A percentile compares a stretch with the other conserved stretches of the same genome.
Evolutionary conservation across 2,329 filamentous ascomycete genomes (phyloP).

Genomic region (Ascosphaera acerosa): DNA sequence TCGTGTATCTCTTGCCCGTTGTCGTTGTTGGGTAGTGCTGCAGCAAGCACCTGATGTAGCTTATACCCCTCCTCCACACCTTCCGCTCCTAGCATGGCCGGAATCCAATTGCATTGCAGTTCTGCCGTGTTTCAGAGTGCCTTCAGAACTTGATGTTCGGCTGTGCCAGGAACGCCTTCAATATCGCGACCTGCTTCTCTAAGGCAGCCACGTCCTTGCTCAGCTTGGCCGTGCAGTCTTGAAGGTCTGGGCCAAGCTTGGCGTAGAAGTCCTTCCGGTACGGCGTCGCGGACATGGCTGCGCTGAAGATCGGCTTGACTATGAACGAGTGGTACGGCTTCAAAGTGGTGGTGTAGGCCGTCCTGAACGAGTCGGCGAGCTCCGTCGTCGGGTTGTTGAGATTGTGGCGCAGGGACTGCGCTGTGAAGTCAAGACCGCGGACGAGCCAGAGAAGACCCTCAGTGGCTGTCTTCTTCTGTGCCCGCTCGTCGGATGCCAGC

Average conservation of each 20-base stretch:
- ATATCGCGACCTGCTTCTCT: constrained; percentile 51
- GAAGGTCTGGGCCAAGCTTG: constrained; percentile 37
- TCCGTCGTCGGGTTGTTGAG: constrained; percentile 41
- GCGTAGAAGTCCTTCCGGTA: constrained; percentile 84
- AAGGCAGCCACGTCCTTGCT: constrained; percentile 49
- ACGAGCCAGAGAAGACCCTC: constrained; percentile 81
- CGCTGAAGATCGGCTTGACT: constrained; percentile 74
- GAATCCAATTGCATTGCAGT: no score
- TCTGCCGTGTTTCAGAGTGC: no score
- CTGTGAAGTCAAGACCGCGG: constrained; percentile 82
- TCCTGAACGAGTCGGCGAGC: constrained; percentile 65
- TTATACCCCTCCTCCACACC: no score
- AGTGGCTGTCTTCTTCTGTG: constrained; percentile 61
- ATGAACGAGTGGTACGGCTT: constrained; percentile 80
- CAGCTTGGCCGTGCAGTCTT: constrained; percentile 38
- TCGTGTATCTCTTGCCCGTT: no score
- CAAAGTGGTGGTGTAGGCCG: constrained; percentile 62
- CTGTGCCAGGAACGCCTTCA: constrained; percentile 36
- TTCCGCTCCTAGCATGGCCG: no score
- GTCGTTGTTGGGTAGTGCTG: no score
- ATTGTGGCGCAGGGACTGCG: constrained; percentile 58
- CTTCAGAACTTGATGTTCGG: constrained; percentile 25
- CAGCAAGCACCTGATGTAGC: no score
- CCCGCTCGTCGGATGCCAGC: constrained; percentile 66
- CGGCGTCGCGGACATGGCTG: constrained; percentile 78